Conservation (phyloP, 768 basidiomycete genomes). For the Lanmaoa pseudosensibilis region DNA sequence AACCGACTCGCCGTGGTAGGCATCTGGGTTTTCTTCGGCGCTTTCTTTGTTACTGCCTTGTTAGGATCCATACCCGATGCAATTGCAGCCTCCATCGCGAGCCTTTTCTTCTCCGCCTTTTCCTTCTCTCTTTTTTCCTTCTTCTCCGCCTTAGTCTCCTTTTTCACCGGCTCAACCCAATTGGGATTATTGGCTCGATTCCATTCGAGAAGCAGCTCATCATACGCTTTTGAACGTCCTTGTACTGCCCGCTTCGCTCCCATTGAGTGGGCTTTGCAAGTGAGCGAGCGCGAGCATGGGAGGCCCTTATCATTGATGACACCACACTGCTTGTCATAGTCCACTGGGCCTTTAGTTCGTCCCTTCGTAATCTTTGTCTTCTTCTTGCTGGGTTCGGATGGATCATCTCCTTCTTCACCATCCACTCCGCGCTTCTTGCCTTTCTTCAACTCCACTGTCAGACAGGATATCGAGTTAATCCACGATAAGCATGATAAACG, state of each 20-base stretch:
- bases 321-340: slow-evolving; percentile 91
- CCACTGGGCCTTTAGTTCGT: slow-evolving; percentile 80
- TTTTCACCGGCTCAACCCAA: slow-evolving; percentile 84
- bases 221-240: slow-evolving; percentile 81
- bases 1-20: slow-evolving; percentile 51
- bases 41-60: slow-evolving; percentile 53
- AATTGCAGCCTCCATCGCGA: slow-evolving; percentile 68
- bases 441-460: slow-evolving; percentile 43
- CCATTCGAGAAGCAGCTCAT: slow-evolving; percentile 90
- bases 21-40: slow-evolving; percentile 59
- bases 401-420: slow-evolving; percentile 64
- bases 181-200: slow-evolving; percentile 85
- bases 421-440: slow-evolving; percentile 83
- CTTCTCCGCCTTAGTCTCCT: slow-evolving; percentile 83
- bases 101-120: slow-evolving; percentile 78
- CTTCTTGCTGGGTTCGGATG: slow-evolving; percentile 69
- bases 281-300: slow-evolving; percentile 92
- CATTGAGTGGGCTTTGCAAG: slow-evolving; percentile 98
- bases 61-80: slow-evolving; percentile 55
- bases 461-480: slow-evolving; percentile 2
- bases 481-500: not conserved
- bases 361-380: slow-evolving; percentile 81
- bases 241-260: slow-evolving; percentile 91
- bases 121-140: slow-evolving; percentile 82
- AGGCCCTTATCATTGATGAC: slow-evolving; percentile 95